Base-by-base conservation (phyloP, 495 filamentous ascomycete species). In the Talaromyces stipitatus region DNA sequence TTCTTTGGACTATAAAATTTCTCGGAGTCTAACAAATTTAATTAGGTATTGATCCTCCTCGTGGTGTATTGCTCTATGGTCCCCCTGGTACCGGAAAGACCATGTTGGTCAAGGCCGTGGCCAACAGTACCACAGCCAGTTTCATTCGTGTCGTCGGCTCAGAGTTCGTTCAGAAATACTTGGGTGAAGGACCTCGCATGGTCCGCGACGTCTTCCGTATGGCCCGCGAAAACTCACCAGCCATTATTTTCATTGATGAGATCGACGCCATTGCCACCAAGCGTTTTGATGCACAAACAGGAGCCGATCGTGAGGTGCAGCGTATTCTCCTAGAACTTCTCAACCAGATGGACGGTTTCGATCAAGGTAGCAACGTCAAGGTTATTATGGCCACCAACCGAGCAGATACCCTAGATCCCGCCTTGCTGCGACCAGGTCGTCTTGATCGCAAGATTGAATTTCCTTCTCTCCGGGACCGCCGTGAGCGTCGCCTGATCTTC, bases 361-460 rank as follows among this genome's bases (percentile, higher is more conserved):
- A 98, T 70, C 94, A 97, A 70, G 92, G 91, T 2, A 88, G 90
- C 73, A 97, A 97, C 68, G 95, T 98, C 70, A 98, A 98, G 74
- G 94, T 98, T 66, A 97, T 98, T 77, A 98, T 98, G 94, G 94
- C 94, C 56, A 98, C 94, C 60, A 98, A 98, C 76, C 85, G 94
- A 62, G 95, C 94, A 50, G 94, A 98, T 66, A 98, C 95, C 12
- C 79, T 98, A 51, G 94, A 98, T 67, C 94, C 94, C 3, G 94
- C 94, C 11, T 75, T 98, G 62, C 82, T 98, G 47, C 89, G 94
- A 58, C 94, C 94, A 18, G 94, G 94, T 57, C 91, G 94, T 72
- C 81, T 98, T 56, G 94, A 98, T 71, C 83, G 94, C 61, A 98
- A 98, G 81, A 98, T 98, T 62, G 94, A 98, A 71, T 98, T 98